These are phyloP conservation scores for Gaeumannomyces tritici DNA, from an alignment of 2,329 filamentous ascomycete species.

Conservation along the genomic window DNA sequence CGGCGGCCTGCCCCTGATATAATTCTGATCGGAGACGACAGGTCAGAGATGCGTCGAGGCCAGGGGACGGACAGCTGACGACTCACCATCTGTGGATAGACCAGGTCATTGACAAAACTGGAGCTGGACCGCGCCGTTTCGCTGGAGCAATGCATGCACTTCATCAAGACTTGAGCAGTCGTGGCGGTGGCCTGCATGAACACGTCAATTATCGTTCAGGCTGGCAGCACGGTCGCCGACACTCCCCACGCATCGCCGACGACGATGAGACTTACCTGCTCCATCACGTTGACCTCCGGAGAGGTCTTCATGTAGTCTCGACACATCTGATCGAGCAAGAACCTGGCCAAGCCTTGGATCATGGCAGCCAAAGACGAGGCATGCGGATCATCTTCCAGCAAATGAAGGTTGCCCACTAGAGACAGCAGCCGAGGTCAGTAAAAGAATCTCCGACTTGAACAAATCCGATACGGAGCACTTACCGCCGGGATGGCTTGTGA, in stretches of 20 bases:
- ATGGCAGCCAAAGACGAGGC: conserved; percentile 36
- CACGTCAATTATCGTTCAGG: neutral
- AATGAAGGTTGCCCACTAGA: conserved; percentile 38
- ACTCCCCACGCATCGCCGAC: too few relatives aligned
- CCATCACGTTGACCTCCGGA: conserved; percentile 54
- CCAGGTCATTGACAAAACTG: conserved; percentile 75
- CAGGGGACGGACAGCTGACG: neutral
- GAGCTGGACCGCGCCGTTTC: conserved; percentile 74
- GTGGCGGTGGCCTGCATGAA: conserved; percentile 49
- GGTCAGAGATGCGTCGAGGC: neutral
- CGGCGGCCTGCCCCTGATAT: neutral
- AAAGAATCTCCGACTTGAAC: neutral
- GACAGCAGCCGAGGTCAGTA: neutral
- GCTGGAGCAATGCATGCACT: conserved; percentile 78
- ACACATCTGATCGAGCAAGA: conserved; percentile 72
- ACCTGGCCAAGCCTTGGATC: conserved; percentile 78
- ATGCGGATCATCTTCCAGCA: conserved; percentile 76
- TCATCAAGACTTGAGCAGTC: conserved; percentile 61
- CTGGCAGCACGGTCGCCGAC: too few relatives aligned
- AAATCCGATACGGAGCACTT: conserved; percentile 10
- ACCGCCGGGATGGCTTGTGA: conserved; percentile 75
- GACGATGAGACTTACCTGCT: conserved; percentile 42
- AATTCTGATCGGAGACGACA: neutral
- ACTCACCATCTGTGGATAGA: conserved; percentile 56
- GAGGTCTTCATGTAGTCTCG: conserved; percentile 65